These are phyloP conservation scores for Saksenaea vasiformis DNA, from an alignment of 371 early-diverging fungal species.

Conservation along the genomic window DNA sequence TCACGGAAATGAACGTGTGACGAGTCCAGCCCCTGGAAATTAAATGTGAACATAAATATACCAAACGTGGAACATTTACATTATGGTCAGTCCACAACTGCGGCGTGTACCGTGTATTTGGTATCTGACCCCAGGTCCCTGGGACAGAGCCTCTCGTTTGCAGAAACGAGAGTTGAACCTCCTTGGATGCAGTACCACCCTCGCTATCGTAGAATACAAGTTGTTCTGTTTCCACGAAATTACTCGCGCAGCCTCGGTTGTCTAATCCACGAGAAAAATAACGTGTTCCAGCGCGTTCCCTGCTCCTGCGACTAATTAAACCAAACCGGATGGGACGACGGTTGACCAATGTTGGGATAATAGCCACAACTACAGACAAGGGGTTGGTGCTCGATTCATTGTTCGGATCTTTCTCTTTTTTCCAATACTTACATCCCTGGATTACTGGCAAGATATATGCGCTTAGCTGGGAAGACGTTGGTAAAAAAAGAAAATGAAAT, in stretches of 20 bases:
- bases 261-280: constrained; percentile 96
- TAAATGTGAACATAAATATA: background rate
- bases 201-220: constrained; percentile 60
- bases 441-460: constrained; percentile 88
- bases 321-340: constrained; percentile 67
- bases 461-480: constrained; percentile 48
- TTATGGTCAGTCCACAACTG: constrained; percentile 57
- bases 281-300: constrained; percentile 79
- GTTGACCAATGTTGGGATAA: constrained; percentile 53
- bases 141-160: constrained; percentile 99
- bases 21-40: constrained; percentile 32
- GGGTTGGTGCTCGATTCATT: background rate
- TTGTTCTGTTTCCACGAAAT: constrained; percentile 99
- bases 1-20: constrained; percentile 72
- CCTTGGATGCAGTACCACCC: background rate
- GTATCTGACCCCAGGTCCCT: constrained; percentile 91
- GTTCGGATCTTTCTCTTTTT: background rate
- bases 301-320: constrained; percentile 79
- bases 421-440: constrained; percentile 77
- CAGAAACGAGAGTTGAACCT: constrained; percentile 65
- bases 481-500: background rate
- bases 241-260: constrained; percentile 89
- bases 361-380: constrained; percentile 48
- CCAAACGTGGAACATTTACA: constrained; percentile 6
- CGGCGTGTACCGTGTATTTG: constrained; percentile 91